A percentile compares a stretch with the other conserved stretches of the same genome.
These are phyloP conservation scores for Monilinia laxa DNA, from an alignment of 2,329 filamentous ascomycete species.

Conservation along the genomic window DNA sequence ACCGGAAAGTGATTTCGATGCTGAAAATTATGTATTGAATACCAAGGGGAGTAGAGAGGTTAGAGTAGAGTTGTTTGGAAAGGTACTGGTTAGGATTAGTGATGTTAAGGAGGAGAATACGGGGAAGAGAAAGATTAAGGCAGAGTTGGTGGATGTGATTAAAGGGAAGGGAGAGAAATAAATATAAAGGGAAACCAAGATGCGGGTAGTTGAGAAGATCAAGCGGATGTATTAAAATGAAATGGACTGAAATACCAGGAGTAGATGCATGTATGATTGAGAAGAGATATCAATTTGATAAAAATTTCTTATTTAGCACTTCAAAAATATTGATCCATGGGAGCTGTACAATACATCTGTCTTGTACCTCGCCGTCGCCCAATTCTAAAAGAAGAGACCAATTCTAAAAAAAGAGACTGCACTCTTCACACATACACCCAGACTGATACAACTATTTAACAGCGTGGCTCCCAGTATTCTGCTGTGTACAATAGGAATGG, in stretches of 20 bases:
- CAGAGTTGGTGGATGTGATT: constrained; percentile 56
- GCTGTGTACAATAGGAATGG: too few species aligned
- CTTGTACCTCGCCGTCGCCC: too few species aligned
- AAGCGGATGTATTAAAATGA: not conserved
- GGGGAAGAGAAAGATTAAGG: constrained; percentile 89
- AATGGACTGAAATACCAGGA: not conserved
- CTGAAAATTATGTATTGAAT: constrained; percentile 76
- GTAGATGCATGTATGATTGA: constrained; percentile 3
- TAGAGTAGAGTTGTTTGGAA: constrained; percentile 83
- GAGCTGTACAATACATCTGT: too few species aligned
- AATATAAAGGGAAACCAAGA: not conserved
- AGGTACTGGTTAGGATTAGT: constrained; percentile 82
- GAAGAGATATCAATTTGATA: constrained; percentile 13
- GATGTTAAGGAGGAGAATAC: constrained; percentile 93
- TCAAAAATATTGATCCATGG: too few species aligned
- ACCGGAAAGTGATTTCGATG: constrained; percentile 79
- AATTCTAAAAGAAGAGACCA: too few species aligned
- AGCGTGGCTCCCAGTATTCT: too few species aligned
- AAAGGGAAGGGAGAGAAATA: not conserved
- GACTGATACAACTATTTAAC: too few species aligned
- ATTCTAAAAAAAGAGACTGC: too few species aligned
- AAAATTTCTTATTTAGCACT: not conserved
- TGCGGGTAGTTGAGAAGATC: too few species aligned
- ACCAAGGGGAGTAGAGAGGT: constrained; percentile 56
- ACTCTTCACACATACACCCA: too few species aligned